Evolutionary conservation across 2,329 filamentous ascomycete genomes (phyloP), one percentile per base, ranked within the genome.

Genomic region (Alternaria sp.): DNA sequence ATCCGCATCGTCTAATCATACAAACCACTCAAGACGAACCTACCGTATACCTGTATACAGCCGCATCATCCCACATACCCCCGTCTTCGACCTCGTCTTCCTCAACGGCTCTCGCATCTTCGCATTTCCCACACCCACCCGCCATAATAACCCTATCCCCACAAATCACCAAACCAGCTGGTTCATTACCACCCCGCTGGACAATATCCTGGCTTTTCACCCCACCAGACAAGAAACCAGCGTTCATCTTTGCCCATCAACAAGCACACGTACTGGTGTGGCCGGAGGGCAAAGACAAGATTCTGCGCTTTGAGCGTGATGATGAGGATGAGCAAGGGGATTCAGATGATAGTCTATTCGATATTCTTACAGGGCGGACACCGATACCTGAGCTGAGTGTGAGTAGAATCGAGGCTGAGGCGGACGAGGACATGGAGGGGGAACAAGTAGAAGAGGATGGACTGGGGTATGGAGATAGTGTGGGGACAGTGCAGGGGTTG

Each of bases 261-360:
- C 70, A 74, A 7, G 71, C 69, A n/a, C 81, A 80, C 57, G 54
- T 78, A 0, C 62, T 83, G 12, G 63, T 80, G 0, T 82, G 79
- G 70, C 82, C 81, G 0, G 74, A 80, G 16, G 82, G 81, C 16
- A 75, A 73, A 59, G 73, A 79, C 42, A 58, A 68, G 34, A 73
- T 79, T 24, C 61, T 77, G 5, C 63, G 67, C 3, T 76, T 77
- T 57, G 71, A 74, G 8, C 66, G 54, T 22, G 32, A 47, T 0
- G 51, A 38, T 0, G 65, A 69, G 4, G 72, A 78, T 11, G 62
- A 53, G 22, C 78, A 73, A 30, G 77, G 80, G 6, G 75, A 75
- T 5, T 80, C 78, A 53, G 81, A 84, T 28, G 82, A 84, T 62
- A 83, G 80, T 42, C 63, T 84, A 24, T 81, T 81, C 51, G 81